Evolutionary conservation across 306 rosid species (phyloP).

Genomic region (Sphenostylis stenocarpa): DNA sequence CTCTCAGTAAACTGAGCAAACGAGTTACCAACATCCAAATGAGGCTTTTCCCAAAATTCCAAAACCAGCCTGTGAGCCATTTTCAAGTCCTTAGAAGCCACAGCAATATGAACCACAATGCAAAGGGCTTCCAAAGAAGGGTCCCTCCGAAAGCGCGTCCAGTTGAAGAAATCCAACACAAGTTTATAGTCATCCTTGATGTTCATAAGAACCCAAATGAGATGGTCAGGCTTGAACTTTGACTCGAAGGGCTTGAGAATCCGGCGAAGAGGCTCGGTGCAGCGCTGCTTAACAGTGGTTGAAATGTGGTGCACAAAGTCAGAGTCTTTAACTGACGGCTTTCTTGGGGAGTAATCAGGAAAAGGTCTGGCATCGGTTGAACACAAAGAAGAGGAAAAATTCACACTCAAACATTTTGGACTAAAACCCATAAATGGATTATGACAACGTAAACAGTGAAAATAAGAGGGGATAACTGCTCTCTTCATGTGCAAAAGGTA

Average conservation of each 20-base stretch:
- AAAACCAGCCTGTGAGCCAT: constrained; percentile 60
- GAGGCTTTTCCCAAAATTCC: constrained; percentile 61
- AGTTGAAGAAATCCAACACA: constrained; percentile 64
- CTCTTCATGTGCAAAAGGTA: constrained; percentile 58
- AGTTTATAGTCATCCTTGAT: constrained; percentile 59
- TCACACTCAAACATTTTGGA: constrained; percentile 30
- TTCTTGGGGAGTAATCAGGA: constrained; percentile 82
- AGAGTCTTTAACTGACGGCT: constrained; percentile 56
- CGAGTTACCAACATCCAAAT: constrained; percentile 36
- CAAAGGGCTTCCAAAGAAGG: constrained; percentile 70
- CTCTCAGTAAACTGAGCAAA: constrained; percentile 53
- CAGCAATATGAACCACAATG: constrained; percentile 66
- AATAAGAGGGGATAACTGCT: constrained; percentile 36
- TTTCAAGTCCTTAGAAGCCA: constrained; percentile 59
- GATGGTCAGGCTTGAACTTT: constrained; percentile 54
- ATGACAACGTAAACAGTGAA: constrained; percentile 22
- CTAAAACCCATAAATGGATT: not conserved
- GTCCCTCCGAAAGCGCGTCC: constrained; percentile 62
- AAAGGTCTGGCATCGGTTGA: constrained; percentile 62
- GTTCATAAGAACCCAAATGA: constrained; percentile 74
- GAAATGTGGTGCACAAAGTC: constrained; percentile 64
- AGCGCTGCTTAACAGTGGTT: constrained; percentile 63
- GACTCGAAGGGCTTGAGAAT: constrained; percentile 64
- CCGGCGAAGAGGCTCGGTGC: constrained; percentile 60
- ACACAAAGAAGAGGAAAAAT: constrained; percentile 31